phyloP scores from a whole-genome alignment of 2,329 filamentous ascomycete genomes.

The Ilyonectria sp. region DNA sequence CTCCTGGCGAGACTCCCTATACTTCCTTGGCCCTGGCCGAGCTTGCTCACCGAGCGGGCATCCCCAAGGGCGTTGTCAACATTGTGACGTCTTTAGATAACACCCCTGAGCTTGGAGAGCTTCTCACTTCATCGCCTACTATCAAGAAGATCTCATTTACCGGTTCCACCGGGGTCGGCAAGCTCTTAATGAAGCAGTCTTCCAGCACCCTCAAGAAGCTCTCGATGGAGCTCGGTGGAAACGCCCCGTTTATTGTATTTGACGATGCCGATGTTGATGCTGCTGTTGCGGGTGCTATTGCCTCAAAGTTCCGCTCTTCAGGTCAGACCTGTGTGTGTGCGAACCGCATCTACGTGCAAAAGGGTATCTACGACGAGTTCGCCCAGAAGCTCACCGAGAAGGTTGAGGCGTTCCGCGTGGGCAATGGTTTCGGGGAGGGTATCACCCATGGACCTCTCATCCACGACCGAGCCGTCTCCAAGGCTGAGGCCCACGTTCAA shows the following conservation, averaged over 20 bases:
- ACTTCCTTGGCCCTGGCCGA: slow-evolving; percentile 91
- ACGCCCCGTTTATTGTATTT: slow-evolving; percentile 97
- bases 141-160: slow-evolving; percentile 96
- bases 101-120: slow-evolving; percentile 83
- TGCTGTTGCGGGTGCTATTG: slow-evolving; percentile 86
- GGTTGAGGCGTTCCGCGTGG: slow-evolving; percentile 82
- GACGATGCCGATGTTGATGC: slow-evolving; percentile 92
- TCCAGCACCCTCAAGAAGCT: slow-evolving; percentile 85
- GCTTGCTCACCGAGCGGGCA: slow-evolving; percentile 87
- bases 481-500: slow-evolving; percentile 84
- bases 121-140: slow-evolving; percentile 79
- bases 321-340: slow-evolving; percentile 97
- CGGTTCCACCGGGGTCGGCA: slow-evolving; percentile 79
- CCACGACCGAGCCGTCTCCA: slow-evolving; percentile 84
- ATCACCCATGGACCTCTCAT: slow-evolving; percentile 88
- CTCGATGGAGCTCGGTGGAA: slow-evolving; percentile 93
- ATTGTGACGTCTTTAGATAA: slow-evolving; percentile 86
- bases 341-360: slow-evolving; percentile 86
- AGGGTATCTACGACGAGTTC: slow-evolving; percentile 84
- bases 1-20: slow-evolving; percentile 92
- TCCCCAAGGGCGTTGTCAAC: slow-evolving; percentile 93
- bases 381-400: slow-evolving; percentile 78
- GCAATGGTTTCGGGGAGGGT: slow-evolving; percentile 78
- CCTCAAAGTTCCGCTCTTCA: slow-evolving; percentile 92
- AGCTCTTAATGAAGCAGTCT: slow-evolving; percentile 90